Evolutionary conservation across 1,284 basidiomycete genomes (phyloP).

Genomic region (Cryptococcus floricola): DNA sequence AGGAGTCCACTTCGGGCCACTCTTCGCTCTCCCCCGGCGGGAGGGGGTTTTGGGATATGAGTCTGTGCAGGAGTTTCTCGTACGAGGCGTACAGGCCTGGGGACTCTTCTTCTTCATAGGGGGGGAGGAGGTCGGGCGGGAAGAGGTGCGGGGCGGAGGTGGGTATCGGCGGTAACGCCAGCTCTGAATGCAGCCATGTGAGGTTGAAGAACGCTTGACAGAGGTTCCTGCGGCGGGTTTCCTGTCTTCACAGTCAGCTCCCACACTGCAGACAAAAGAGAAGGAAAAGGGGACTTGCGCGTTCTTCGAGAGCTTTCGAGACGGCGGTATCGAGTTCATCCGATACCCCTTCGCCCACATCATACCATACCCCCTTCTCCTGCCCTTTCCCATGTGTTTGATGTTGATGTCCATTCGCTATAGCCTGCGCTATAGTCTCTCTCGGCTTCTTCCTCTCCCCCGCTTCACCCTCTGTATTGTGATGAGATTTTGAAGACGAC

Average conservation of each 20-base stretch:
- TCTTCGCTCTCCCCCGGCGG: constrained; percentile 22
- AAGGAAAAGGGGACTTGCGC: constrained; percentile 21
- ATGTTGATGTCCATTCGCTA: neutral
- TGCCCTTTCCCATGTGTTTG: neutral
- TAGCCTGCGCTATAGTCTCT: neutral
- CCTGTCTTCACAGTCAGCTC: constrained; percentile 20
- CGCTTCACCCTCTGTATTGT: neutral
- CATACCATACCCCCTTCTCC: constrained; percentile 20
- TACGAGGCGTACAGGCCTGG: constrained; percentile 30
- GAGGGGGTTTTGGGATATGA: constrained; percentile 24
- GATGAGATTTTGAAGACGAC: constrained; percentile 15
- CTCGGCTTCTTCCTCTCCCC: constrained; percentile 2
- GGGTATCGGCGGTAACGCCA: constrained; percentile 33
- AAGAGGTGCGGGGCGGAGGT: constrained; percentile 23
- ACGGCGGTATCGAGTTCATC: constrained; percentile 29
- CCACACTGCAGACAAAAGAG: neutral
- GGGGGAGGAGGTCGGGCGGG: constrained; percentile 32
- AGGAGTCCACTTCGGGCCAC: constrained; percentile 22
- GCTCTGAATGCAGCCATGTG: constrained; percentile 41
- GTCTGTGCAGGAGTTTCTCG: constrained; percentile 22
- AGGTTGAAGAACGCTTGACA: constrained; percentile 37
- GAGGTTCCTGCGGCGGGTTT: constrained; percentile 27
- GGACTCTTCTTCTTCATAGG: constrained; percentile 23
- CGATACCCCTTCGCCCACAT: constrained; percentile 37
- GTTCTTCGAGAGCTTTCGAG: constrained; percentile 30